Base-by-base conservation (phyloP, 2,329 filamentous ascomycete species). In the Teratosphaeria nubilosa region DNA sequence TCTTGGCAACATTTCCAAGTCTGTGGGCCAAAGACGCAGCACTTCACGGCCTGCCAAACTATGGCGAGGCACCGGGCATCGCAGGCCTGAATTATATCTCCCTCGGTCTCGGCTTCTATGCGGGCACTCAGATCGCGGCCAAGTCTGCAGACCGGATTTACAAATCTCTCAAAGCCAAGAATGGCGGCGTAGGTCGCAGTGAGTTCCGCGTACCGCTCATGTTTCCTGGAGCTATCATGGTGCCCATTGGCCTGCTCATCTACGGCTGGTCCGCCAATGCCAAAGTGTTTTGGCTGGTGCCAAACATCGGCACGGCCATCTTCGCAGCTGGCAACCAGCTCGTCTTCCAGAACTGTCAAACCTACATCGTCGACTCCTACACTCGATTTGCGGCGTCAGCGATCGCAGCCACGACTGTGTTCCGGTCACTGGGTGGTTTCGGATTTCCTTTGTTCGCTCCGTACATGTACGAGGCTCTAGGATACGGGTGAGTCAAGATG, bases 361-460 rank as follows among this genome's bases (percentile, higher is more conserved):
- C 82, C 2, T 87, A 87, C 63, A 76, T 86, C 1, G 79, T 87
- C 16, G 83, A 86, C 56, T 72, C 74, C 0, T 80, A 76, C 60
- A 76, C 76, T 0, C 68, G 74, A 1, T 77, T 77, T 56, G 75
- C 78, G 0, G 78, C 78, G 0, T 75, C 71, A 56, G 79, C 79
- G 0, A 77, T 80, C 50, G 82, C 80, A 0, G 82, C 80, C 0
- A 79, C 79, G 13, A 80, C 80, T 0, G 77, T 84, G 2, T 72
- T 84, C 31, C 74, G 82, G 30, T 82, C 77, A 1, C 71, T 85
- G 56, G 76, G 78, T 0, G 83, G 81, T 0, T 83, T 83, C 5
- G 72, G 83, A 0, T 78, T 87, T 1, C 85, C 85, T 0, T 73
- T 87, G 1, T 84, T 83, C 11, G 85, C 84, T 0, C 72, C 78